Conservation (phyloP, 345 rosid species). For the Melastoma malabathricum region DNA sequence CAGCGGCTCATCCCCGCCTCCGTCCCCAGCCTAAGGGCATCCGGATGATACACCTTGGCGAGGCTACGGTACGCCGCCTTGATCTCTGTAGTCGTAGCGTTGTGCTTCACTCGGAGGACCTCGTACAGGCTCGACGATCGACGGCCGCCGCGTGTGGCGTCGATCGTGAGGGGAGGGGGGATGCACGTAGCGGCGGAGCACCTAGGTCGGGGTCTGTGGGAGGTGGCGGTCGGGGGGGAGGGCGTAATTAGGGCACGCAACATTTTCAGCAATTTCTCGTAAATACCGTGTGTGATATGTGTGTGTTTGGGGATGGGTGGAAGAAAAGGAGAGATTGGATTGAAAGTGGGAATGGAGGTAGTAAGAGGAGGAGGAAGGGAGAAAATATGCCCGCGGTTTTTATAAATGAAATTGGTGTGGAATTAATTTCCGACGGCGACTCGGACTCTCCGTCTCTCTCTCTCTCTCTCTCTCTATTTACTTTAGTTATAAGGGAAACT, state of each 20-base stretch:
- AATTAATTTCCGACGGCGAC: too few species aligned
- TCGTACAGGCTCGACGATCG: constrained; percentile 40
- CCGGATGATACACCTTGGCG: constrained; percentile 16
- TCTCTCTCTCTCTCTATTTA: too few species aligned
- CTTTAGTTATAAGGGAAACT: too few species aligned
- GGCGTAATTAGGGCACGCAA: background rate
- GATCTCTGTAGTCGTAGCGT: constrained; percentile 50
- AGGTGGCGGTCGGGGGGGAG: background rate
- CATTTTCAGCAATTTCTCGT: background rate
- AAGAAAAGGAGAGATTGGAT: background rate
- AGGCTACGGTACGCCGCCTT: constrained; percentile 55
- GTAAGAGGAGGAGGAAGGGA: too few species aligned
- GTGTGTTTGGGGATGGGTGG: background rate
- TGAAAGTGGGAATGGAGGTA: too few species aligned
- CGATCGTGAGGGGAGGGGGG: constrained; percentile 9
- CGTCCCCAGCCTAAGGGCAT: constrained; percentile 2
- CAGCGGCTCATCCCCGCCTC: constrained; percentile 1
- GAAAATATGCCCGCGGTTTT: too few species aligned
- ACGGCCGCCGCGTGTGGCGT: constrained; percentile 17
- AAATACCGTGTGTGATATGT: too few species aligned
- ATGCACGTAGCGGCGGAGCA: constrained; percentile 7
- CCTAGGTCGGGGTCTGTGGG: background rate
- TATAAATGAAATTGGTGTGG: too few species aligned
- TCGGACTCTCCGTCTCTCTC: too few species aligned
- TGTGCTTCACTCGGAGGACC: constrained; percentile 32